Conservation (phyloP, 106 monocot species). For the Agapanthus africanus region DNA sequence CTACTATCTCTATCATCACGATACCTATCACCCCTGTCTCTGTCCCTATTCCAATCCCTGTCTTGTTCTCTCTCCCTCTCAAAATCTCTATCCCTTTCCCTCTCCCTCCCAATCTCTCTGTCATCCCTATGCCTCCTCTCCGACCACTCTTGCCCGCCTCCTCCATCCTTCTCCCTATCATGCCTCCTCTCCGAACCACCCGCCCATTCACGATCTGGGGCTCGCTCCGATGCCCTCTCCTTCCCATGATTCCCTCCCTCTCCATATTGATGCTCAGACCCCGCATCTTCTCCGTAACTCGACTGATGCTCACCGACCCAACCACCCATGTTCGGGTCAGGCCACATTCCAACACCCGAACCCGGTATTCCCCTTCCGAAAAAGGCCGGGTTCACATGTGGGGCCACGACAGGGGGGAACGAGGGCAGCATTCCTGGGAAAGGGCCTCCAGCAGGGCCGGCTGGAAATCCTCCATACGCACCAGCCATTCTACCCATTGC, state of each 20-base stretch:
- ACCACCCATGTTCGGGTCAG: conserved; percentile 58
- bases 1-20: conserved; percentile 72
- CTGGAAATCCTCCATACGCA: conserved; percentile 74
- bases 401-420: conserved; percentile 79
- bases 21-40: conserved; percentile 54
- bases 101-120: conserved; percentile 29
- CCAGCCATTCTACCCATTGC: conserved; percentile 85
- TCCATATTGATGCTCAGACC: conserved; percentile 84
- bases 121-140: conserved; percentile 60
- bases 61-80: conserved; percentile 34
- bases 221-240: conserved; percentile 66
- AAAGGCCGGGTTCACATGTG: conserved; percentile 90
- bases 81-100: conserved; percentile 29
- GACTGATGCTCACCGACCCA: conserved; percentile 83
- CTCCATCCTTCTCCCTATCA: conserved; percentile 63
- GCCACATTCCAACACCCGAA: conserved; percentile 81
- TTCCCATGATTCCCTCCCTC: conserved; percentile 62
- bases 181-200: conserved; percentile 52
- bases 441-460: conserved; percentile 38
- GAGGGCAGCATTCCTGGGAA: conserved; percentile 81
- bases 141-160: conserved; percentile 41
- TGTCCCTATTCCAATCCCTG: conserved; percentile 58
- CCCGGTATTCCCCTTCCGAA: conserved; percentile 73
- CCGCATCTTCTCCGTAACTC: conserved; percentile 82
- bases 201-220: conserved; percentile 38